Evolutionary conservation across 805 yeast species (phyloP).

Genomic region (Tetrapisispora taiwanensis): DNA sequence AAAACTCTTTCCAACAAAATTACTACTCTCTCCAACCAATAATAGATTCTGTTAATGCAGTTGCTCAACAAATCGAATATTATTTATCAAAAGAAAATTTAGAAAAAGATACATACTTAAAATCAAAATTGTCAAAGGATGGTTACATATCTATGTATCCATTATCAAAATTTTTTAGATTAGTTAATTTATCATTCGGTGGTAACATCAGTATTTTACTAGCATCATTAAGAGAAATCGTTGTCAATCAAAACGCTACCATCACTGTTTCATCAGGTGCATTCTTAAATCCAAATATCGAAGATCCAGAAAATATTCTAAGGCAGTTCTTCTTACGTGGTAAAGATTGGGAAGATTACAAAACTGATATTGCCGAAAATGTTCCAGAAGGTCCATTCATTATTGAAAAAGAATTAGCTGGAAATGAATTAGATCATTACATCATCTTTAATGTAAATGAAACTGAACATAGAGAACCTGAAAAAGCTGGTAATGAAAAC

Average conservation of each 20-base stretch:
- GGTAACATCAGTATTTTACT: conserved; percentile 21
- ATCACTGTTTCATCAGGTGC: conserved; percentile 22
- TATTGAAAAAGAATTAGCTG: conserved; percentile 14
- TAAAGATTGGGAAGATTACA: conserved; percentile 21
- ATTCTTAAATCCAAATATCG: neutral
- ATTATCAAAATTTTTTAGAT: conserved; percentile 21
- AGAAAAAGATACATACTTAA: conserved; percentile 70
- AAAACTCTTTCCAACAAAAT: neutral
- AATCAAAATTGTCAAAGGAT: conserved; percentile 49
- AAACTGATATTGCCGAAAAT: conserved; percentile 7
- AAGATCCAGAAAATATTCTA: conserved; percentile 4
- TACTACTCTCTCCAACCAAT: conserved; percentile 14
- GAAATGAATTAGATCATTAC: conserved; percentile 20
- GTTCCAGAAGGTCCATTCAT: neutral
- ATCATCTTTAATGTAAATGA: neutral
- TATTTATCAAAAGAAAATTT: conserved; percentile 84
- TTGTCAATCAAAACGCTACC: conserved; percentile 20
- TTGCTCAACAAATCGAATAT: conserved; percentile 64
- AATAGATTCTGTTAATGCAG: conserved; percentile 22
- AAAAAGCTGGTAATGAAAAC: neutral
- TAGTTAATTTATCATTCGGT: conserved; percentile 47
- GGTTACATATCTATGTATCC: conserved; percentile 26
- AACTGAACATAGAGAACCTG: neutral
- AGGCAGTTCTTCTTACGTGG: conserved; percentile 23
- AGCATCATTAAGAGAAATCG: conserved; percentile 28